These are phyloP conservation scores for Abortiporus biennis DNA, from an alignment of 1,284 basidiomycete genomes.

Conservation along the genomic window DNA sequence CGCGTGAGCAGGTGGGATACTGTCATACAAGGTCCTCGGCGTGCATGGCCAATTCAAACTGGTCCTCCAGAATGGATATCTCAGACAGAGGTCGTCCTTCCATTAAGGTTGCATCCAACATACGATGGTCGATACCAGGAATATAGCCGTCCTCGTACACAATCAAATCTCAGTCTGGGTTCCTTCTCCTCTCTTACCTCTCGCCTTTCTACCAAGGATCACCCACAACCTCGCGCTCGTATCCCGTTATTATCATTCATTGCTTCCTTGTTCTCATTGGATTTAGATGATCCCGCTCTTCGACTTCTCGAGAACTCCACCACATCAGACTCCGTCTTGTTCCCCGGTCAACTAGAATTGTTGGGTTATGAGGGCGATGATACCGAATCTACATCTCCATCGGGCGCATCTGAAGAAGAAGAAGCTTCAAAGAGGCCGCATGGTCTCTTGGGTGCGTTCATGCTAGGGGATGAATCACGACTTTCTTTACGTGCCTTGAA, in stretches of 20 bases:
- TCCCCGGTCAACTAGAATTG: constrained; percentile 21
- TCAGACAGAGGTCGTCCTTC: background rate
- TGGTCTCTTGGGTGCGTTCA: constrained; percentile 10
- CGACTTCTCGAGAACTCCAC: constrained; percentile 25
- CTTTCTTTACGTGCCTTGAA: background rate
- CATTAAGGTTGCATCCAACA: background rate
- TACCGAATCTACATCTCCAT: background rate
- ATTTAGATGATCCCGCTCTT: constrained; percentile 28
- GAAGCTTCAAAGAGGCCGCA: constrained; percentile 1
- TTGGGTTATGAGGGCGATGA: background rate
- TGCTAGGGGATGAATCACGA: constrained; percentile 3
- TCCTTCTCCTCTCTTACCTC: constrained; percentile 2
- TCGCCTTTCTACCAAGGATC: constrained; percentile 8
- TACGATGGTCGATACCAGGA: constrained; percentile 1
- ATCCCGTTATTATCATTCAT: constrained; percentile 28
- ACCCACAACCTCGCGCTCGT: constrained; percentile 23
- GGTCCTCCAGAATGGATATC: background rate
- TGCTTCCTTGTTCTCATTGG: constrained; percentile 24
- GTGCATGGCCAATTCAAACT: background rate
- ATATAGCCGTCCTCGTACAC: constrained; percentile 11
- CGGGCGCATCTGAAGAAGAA: background rate
- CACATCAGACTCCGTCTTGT: constrained; percentile 24
- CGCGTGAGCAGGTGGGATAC: constrained; percentile 17
- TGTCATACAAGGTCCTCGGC: constrained; percentile 1
- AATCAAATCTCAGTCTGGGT: constrained; percentile 12